Conservation (phyloP, 2,329 filamentous ascomycete genomes). For the Emergomyces orientalis region DNA sequence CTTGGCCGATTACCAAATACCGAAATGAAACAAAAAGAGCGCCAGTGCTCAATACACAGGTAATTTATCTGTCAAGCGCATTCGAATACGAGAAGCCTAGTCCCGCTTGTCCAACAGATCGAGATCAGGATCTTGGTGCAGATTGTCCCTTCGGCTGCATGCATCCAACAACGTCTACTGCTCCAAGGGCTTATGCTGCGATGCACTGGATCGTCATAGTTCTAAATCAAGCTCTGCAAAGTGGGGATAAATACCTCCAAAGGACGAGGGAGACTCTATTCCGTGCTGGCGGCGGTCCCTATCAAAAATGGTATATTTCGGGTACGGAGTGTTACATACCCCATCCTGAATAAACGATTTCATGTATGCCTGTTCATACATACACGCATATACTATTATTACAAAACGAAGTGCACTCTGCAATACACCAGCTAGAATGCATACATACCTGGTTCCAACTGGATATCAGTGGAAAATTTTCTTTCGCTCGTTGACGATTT, state of each 20-base stretch:
- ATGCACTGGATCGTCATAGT: neutral
- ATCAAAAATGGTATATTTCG: neutral
- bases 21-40: neutral
- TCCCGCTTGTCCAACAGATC: neutral
- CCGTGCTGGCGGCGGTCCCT: neutral
- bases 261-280: neutral
- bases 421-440: too few species aligned
- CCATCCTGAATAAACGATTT: too few species aligned
- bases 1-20: neutral
- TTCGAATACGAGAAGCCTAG: neutral
- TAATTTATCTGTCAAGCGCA: neutral
- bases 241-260: neutral
- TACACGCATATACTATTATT: too few species aligned
- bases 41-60: neutral
- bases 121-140: neutral
- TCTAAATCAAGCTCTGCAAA: too few species aligned
- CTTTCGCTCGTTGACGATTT: neutral
- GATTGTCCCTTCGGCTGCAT: neutral
- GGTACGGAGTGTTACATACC: too few species aligned
- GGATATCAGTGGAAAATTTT: neutral
- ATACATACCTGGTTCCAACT: too few species aligned
- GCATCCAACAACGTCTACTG: neutral
- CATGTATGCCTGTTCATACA: too few species aligned
- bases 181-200: neutral
- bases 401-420: too few species aligned